Conservation (phyloP, 1,139 yeast genomes). For the Kodamaea alishanica region DNA sequence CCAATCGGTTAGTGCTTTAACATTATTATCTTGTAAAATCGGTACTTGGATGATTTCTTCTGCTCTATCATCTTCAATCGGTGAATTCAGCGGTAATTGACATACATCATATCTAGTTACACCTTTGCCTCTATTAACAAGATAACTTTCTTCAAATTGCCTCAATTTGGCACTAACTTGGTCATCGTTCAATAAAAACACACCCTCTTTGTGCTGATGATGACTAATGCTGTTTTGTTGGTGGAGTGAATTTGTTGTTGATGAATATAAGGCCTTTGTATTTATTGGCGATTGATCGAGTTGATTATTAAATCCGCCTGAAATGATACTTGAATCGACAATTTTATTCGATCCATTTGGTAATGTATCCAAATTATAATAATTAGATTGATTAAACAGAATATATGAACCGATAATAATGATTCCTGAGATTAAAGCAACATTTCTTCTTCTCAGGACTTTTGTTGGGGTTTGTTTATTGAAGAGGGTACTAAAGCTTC, state of each 20-base stretch:
- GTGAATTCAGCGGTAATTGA: conserved; percentile 87
- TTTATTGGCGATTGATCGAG: conserved; percentile 8
- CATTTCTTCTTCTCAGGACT: conserved; percentile 28
- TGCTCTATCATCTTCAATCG: conserved; percentile 91
- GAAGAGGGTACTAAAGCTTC: conserved; percentile 5
- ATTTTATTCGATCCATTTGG: conserved; percentile 10
- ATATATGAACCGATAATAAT: conserved; percentile 46
- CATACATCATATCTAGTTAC: conserved; percentile 86
- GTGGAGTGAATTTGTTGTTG: conserved; percentile 43
- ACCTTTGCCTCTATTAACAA: conserved; percentile 84
- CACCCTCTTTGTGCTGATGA: conserved; percentile 45
- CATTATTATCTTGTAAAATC: conserved; percentile 50
- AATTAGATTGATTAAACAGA: conserved; percentile 39
- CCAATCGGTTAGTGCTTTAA: conserved; percentile 70
- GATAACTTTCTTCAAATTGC: conserved; percentile 74
- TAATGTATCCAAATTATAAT: conserved; percentile 42
- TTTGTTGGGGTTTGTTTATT: conserved; percentile 5
- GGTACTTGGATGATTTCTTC: conserved; percentile 87
- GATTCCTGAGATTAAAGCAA: conserved; percentile 44
- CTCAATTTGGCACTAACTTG: conserved; percentile 72
- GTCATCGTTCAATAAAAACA: conserved; percentile 57
- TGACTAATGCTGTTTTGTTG: conserved; percentile 39
- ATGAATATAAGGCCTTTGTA: conserved; percentile 35
- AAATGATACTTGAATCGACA: conserved; percentile 6
- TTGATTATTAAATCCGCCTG: conserved; percentile 8